These are phyloP conservation scores for Xerocomellus dryophilus DNA, from an alignment of 768 basidiomycete species.

Conservation along the genomic window DNA sequence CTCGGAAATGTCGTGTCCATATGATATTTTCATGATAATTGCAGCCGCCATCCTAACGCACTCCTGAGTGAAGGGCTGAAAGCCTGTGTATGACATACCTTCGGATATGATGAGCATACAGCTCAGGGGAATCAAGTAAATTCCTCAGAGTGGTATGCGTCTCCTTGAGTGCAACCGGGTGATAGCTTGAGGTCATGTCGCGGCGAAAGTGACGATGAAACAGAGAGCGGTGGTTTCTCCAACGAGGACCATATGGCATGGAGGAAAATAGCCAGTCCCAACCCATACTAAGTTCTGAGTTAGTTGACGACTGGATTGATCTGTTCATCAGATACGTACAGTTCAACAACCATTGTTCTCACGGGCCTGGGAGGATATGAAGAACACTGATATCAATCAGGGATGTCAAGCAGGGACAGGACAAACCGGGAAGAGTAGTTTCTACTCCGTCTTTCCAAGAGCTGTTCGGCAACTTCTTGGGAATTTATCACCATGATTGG, in stretches of 20 bases:
- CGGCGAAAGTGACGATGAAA: conserved; percentile 40
- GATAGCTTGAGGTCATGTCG: conserved; percentile 24
- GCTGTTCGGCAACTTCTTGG: conserved; percentile 37
- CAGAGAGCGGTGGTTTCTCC: conserved; percentile 37
- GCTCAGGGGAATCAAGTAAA: conserved; percentile 36
- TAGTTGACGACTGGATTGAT: not conserved
- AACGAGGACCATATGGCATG: conserved; percentile 37
- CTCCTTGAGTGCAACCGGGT: conserved; percentile 32
- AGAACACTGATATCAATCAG: not conserved
- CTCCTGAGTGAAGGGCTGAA: not conserved
- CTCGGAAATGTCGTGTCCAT: conserved; percentile 38
- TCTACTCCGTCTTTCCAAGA: conserved; percentile 44
- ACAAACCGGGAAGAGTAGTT: conserved; percentile 41
- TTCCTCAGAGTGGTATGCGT: conserved; percentile 38
- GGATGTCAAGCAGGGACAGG: not conserved
- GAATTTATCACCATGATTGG: conserved; percentile 48
- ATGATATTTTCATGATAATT: conserved; percentile 41
- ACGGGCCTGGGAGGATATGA: conserved; percentile 28
- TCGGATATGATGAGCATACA: conserved; percentile 37
- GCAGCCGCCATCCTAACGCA: conserved; percentile 34
- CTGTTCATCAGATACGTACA: conserved; percentile 31
- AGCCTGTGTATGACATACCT: conserved; percentile 20
- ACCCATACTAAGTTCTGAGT: conserved; percentile 36
- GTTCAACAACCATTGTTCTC: conserved; percentile 42
- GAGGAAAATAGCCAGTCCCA: conserved; percentile 47